Evolutionary conservation across 257 asterid genomes (phyloP).

Genomic region (Salvia hispanica): DNA sequence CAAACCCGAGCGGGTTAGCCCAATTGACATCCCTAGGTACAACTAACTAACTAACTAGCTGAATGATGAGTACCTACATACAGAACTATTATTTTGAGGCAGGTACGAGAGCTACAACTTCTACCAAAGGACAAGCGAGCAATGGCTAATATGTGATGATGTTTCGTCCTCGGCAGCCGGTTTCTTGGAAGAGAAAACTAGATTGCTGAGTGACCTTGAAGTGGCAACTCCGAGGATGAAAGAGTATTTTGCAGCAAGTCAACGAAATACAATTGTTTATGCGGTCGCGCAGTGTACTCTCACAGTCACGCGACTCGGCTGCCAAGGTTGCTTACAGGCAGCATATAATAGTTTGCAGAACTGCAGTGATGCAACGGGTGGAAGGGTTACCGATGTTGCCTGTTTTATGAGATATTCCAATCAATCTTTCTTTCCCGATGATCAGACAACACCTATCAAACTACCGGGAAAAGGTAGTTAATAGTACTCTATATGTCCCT

Average conservation of each 20-base stretch:
- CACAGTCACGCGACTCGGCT: constrained; percentile 48
- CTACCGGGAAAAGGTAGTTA: constrained; percentile 14
- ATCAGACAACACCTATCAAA: constrained; percentile 46
- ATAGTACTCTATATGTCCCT: no score
- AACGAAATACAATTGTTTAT: constrained; percentile 38
- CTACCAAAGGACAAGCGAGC: constrained; percentile 60
- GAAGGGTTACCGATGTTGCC: constrained; percentile 65
- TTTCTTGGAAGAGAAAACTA: constrained; percentile 37
- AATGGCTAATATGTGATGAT: constrained; percentile 46
- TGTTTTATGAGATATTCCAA: constrained; percentile 66
- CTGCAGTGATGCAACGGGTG: constrained; percentile 56
- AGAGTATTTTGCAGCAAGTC: constrained; percentile 54
- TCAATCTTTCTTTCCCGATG: constrained; percentile 53
- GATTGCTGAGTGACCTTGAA: constrained; percentile 50
- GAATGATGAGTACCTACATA: neutral
- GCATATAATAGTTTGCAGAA: constrained; percentile 51
- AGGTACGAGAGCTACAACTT: constrained; percentile 77
- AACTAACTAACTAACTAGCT: no score
- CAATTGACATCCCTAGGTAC: no score
- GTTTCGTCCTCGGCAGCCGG: constrained; percentile 47
- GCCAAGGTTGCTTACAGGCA: constrained; percentile 58
- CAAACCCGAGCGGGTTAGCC: no score
- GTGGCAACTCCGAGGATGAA: constrained; percentile 56
- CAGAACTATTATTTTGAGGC: no score
- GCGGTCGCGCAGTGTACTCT: constrained; percentile 72